A percentile compares a stretch with the other conserved stretches of the same genome.
Evolutionary conservation across 2,329 filamentous ascomycete species (phyloP).

Genomic region (Zymoseptoria pseudotritici): DNA sequence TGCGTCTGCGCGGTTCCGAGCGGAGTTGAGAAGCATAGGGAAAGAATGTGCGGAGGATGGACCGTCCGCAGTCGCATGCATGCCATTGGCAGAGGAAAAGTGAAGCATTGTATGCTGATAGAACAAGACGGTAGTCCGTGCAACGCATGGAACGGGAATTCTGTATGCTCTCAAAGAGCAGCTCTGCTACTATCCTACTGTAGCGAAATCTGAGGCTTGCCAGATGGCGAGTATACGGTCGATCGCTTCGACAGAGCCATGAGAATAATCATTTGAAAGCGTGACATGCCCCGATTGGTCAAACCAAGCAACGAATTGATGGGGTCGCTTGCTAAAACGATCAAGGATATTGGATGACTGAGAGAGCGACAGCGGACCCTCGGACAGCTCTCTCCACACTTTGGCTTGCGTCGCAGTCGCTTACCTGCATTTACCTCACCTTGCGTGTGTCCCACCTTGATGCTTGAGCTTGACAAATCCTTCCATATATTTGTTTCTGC

Average conservation of each 20-base stretch:
- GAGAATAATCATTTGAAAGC: neutral
- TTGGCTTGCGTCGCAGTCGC: neutral
- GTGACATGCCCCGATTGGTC: neutral
- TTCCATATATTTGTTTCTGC: neutral
- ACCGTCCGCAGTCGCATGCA: neutral
- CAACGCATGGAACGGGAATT: neutral
- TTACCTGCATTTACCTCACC: neutral
- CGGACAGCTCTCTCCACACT: neutral
- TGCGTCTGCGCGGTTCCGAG: conserved; percentile 89
- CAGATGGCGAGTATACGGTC: neutral
- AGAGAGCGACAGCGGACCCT: neutral
- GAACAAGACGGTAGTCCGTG: neutral
- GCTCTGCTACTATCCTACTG: neutral
- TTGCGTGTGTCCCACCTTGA: neutral
- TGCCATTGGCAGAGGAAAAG: neutral
- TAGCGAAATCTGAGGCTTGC: neutral
- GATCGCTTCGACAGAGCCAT: neutral
- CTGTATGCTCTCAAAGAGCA: neutral
- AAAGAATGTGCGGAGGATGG: neutral
- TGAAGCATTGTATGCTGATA: neutral
- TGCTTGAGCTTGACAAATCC: neutral
- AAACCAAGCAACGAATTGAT: neutral
- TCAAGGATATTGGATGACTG: neutral
- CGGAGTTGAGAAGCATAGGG: conserved; percentile 51
- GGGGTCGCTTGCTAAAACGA: neutral